phyloP scores from a whole-genome alignment of 139 green algal genomes.

The Volvox reticuliferus region DNA sequence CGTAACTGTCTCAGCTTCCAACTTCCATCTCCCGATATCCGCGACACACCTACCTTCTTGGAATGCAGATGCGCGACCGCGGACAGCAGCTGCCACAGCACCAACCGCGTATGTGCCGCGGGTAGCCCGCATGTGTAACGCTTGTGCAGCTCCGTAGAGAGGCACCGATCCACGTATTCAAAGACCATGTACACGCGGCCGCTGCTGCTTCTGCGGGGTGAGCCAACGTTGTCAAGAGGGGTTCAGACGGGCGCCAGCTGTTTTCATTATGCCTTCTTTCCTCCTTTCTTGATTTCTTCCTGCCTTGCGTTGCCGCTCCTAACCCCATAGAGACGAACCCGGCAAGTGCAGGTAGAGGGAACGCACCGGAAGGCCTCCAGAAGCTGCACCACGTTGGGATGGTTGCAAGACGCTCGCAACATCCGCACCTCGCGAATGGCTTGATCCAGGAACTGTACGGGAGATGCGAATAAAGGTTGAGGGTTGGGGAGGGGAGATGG shows the following conservation, averaged over 20 bases:
- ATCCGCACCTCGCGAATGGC: conserved; percentile 55
- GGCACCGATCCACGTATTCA: conserved; percentile 28
- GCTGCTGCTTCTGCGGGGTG: conserved; percentile 29
- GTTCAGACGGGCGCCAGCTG: no score
- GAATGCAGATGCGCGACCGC: conserved; percentile 53
- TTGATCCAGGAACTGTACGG: conserved; percentile 51
- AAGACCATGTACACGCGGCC: conserved; percentile 63
- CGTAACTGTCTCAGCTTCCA: not conserved
- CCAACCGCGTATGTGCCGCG: conserved; percentile 33
- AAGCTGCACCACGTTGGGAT: conserved; percentile 57
- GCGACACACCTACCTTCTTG: conserved; percentile 41
- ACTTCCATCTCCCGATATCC: not conserved
- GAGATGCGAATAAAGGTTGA: not conserved
- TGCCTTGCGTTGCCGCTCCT: no score
- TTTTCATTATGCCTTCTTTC: no score
- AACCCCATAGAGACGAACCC: no score
- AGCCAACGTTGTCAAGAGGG: no score
- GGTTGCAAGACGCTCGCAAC: conserved; percentile 40
- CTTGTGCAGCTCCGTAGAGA: conserved; percentile 40
- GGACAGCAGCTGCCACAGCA: conserved; percentile 62
- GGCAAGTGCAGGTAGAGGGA: no score
- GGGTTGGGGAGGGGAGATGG: not conserved
- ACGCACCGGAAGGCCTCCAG: conserved; percentile 56
- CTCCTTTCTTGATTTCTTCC: no score
- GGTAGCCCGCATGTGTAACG: conserved; percentile 40